Base-by-base conservation (phyloP, 768 basidiomycete genomes). In the Russula lepida region DNA sequence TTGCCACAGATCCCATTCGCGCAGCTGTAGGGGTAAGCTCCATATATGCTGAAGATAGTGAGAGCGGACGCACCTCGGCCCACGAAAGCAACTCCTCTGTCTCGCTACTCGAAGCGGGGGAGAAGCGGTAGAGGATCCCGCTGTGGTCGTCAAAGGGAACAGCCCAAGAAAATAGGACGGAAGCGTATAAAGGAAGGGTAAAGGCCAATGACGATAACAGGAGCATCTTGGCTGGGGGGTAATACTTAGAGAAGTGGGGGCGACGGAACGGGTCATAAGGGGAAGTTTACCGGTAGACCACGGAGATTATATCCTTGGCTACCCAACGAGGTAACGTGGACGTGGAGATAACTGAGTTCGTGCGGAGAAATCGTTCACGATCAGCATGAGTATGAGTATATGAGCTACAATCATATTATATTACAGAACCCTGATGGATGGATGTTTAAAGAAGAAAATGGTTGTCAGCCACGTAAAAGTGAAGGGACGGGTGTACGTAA, bases 1-100 rank as follows among this genome's bases (percentile, higher is more conserved):
- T 59, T 80, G 78, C 84, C 83, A 85, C 6, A 84, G 64, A 65
- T 84, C 81, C 44, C 80, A 73, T 55, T 75, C 68, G 56, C 78
- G 68, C 23, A 72, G 68, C 82, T 83, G 25, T 58, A 41, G 43
- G 6, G 1, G 13, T 15, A 41, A 27, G n/a, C 17, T 2, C 3
- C 12, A 37, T 15, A 37, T 6, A 7, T 35, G 21, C 12, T 28
- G 15, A 32, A 17, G 15, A 21, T 11, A 23, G 27, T 17, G 23
- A 43, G 15, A 39, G 46, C 30, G 27, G 46, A 53, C 61, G 46
- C 21, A 63, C 62, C 62, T 53, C 47, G n/a, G 62, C 62, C 62
- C 62, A 63, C n/a, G 62, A 52, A 28, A 63, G 62, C 6, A 63
- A 44, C 19, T 53, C 47, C 7, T 58, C 52, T 1, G 39, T 54